Evolutionary conservation across 768 basidiomycete genomes (phyloP).

Genomic region (Mrakia frigida): DNA sequence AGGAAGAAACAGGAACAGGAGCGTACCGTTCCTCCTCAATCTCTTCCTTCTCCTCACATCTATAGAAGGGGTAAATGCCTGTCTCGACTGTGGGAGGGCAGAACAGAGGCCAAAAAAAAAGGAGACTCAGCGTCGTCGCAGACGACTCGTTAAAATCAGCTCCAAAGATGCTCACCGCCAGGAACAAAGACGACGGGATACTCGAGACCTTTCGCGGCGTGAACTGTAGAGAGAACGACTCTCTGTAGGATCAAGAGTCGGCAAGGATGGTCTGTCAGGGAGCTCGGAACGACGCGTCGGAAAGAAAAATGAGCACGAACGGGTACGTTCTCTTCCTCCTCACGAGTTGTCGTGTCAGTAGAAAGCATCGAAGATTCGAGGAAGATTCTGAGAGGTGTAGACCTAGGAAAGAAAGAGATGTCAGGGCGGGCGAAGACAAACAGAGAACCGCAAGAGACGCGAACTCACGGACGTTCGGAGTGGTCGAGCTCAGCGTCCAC

Average conservation of each 20-base stretch:
- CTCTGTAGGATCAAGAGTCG: constrained; percentile 49
- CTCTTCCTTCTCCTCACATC: constrained; percentile 56
- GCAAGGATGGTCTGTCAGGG: background rate
- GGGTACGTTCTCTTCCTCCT: background rate
- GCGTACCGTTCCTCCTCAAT: constrained; percentile 79
- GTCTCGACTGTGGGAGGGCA: constrained; percentile 54
- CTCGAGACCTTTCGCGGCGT: constrained; percentile 84
- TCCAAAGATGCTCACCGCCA: constrained; percentile 36
- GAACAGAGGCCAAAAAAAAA: background rate
- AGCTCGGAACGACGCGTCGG: background rate
- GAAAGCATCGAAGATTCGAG: constrained; percentile 18
- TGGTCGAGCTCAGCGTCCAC: background rate
- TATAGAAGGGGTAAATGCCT: constrained; percentile 69
- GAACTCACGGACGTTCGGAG: background rate
- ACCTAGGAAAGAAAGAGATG: background rate
- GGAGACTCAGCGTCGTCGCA: background rate
- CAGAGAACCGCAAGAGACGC: background rate
- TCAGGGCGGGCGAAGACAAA: background rate
- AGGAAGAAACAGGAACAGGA: too few relatives aligned
- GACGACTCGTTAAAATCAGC: too few relatives aligned
- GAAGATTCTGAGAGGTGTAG: constrained; percentile 9
- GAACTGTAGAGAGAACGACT: constrained; percentile 79
- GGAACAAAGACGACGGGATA: constrained; percentile 78
- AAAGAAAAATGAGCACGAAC: background rate
- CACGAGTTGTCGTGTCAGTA: constrained; percentile 6